Percentiles rank a stretch among this genome's conserved stretches.
These are phyloP conservation scores for Citrus cavaleriei DNA, from an alignment of 345 rosid species.

Conservation along the genomic window DNA sequence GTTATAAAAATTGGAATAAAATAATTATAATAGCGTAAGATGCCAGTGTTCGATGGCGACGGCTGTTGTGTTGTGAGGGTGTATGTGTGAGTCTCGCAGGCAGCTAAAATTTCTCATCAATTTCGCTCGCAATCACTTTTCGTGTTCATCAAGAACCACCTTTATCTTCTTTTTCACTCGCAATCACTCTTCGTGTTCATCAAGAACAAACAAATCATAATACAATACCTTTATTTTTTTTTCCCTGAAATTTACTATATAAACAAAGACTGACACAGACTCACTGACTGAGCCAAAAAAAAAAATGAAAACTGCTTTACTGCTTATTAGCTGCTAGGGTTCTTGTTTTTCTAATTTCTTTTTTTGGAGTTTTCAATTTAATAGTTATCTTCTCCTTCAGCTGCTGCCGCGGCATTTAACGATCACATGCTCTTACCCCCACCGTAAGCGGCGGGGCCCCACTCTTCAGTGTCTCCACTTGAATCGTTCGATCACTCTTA, in stretches of 20 bases:
- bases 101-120: not conserved
- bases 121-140: too few relatives aligned
- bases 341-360: not conserved
- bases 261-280: too few relatives aligned
- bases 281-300: too few relatives aligned
- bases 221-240: too few relatives aligned
- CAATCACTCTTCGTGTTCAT: too few relatives aligned
- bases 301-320: not conserved
- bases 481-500: slow-evolving; percentile 29
- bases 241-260: too few relatives aligned
- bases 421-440: slow-evolving; percentile 36
- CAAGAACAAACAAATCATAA: not conserved
- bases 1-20: too few relatives aligned
- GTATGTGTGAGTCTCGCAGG: not conserved
- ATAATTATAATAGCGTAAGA: slow-evolving; percentile 2
- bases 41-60: not conserved
- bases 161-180: too few relatives aligned
- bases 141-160: too few relatives aligned
- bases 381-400: not conserved
- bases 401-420: not conserved
- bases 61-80: not conserved
- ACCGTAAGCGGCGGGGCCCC: slow-evolving; percentile 41
- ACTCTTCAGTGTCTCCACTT: slow-evolving; percentile 47
- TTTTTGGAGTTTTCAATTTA: not conserved
- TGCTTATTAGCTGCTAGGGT: not conserved